phyloP scores from a whole-genome alignment of 1,139 yeast species.

The Diutina pseudorugosa region DNA sequence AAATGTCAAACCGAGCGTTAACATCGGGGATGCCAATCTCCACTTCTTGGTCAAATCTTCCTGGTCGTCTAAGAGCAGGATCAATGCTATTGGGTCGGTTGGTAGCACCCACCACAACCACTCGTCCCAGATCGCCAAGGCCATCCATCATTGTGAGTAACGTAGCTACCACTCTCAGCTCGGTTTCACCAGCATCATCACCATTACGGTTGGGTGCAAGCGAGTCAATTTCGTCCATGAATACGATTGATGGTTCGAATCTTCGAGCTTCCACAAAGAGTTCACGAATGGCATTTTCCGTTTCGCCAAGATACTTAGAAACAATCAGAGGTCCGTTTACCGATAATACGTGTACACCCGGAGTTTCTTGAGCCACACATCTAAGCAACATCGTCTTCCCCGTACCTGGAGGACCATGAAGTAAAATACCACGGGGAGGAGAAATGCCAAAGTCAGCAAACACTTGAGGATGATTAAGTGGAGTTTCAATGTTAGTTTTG shows the following conservation, averaged over 20 bases:
- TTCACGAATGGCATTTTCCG: conserved; percentile 74
- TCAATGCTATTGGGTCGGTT: conserved; percentile 76
- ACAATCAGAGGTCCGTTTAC: conserved; percentile 89
- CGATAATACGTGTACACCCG: conserved; percentile 64
- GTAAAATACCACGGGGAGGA: conserved; percentile 80
- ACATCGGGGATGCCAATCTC: conserved; percentile 72
- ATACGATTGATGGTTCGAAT: conserved; percentile 76
- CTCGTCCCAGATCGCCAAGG: conserved; percentile 54
- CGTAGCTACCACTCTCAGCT: conserved; percentile 82
- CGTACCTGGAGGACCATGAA: conserved; percentile 97
- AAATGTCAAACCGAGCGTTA: conserved; percentile 51
- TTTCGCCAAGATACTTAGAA: conserved; percentile 86
- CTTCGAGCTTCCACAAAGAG: conserved; percentile 73
- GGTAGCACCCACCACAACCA: conserved; percentile 72
- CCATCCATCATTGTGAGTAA: conserved; percentile 84
- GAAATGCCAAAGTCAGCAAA: conserved; percentile 79
- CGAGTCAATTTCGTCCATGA: conserved; percentile 90
- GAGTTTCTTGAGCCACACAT: conserved; percentile 61
- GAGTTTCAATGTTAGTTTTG: conserved; percentile 63
- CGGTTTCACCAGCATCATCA: conserved; percentile 85
- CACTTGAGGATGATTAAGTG: conserved; percentile 64
- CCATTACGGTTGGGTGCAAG: conserved; percentile 71
- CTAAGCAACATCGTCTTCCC: conserved; percentile 87
- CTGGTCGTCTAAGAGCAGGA: conserved; percentile 40
- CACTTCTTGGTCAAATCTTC: conserved; percentile 81